Base-by-base conservation (phyloP, 2,329 filamentous ascomycete genomes). In the Fusarium chuoi region DNA sequence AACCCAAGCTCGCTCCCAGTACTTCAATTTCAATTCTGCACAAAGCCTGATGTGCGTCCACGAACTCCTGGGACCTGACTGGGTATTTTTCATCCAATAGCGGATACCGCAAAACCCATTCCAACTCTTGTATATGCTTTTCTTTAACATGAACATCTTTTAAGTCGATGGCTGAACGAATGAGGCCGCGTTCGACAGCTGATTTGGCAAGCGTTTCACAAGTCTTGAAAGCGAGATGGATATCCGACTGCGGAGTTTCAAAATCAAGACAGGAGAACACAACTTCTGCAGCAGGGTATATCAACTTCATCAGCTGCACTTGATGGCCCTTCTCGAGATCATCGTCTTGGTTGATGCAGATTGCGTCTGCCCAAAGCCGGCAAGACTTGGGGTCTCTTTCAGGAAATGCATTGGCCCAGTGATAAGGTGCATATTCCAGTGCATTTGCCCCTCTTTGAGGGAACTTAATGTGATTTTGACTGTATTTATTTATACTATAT, bases 311-410 rank as follows among this genome's bases (percentile, higher is more conserved):
- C 5, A 68, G 30, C 1, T 62, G n/a, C 0, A 62, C 65, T 24
- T 68, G 55, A 7, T 68, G 55, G 1, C 41, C 14, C 14, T 68
- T 68, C 36, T 68, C 65, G 2, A 45, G 7, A 6, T 35, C 20
- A 9, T 68, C 42, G 1, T 52, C 11, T n/a, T 68, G 63, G 4
- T 67, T 62, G 42, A 68, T 68, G 20, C 62, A 68, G 3, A 68
- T 28, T 14, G 65, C 63, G 6, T 68, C 55, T 7, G 62, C 62
- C 62, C 63, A 68, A 9, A 67, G 14, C 4, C 42, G 48, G 6
- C 56, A 41, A 28, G 48, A 13, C 7, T 5, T 14, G 0, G 33
- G 1, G 1, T 62, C 20, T 10, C 55, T 33, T 18, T 45, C n/a
- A 1, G 62, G 42, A 9, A 62, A 68, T 14, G 36, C 41, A 4